These are phyloP conservation scores for Boechera stricta DNA, from an alignment of 345 rosid genomes.

Conservation along the genomic window DNA sequence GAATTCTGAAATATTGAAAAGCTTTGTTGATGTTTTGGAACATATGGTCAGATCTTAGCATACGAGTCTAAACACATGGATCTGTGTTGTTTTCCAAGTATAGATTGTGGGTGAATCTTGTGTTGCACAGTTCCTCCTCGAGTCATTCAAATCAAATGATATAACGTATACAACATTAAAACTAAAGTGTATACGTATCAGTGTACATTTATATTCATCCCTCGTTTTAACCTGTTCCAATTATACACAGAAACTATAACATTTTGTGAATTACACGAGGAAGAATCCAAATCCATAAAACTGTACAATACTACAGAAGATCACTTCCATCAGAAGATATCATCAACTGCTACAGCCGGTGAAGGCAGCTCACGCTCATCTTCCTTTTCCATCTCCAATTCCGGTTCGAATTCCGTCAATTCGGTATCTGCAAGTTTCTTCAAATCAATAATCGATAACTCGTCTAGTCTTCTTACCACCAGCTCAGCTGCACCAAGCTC, in stretches of 20 bases:
- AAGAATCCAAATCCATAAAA: conserved; percentile 39
- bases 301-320: conserved; percentile 59
- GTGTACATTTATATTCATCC: conserved; percentile 30
- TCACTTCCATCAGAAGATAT: conserved; percentile 64
- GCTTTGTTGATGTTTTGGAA: not conserved
- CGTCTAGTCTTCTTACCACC: conserved; percentile 79
- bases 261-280: conserved; percentile 21
- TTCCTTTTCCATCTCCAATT: conserved; percentile 75
- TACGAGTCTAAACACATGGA: too few relatives aligned
- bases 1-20: conserved; percentile 7
- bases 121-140: not conserved
- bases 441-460: conserved; percentile 88
- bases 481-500: conserved; percentile 96
- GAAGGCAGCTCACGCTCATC: conserved; percentile 56
- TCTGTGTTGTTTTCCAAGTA: not conserved
- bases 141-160: not conserved
- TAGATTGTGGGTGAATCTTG: not conserved
- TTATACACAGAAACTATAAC: conserved; percentile 46
- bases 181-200: conserved; percentile 13
- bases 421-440: conserved; percentile 89
- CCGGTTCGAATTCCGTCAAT: conserved; percentile 66
- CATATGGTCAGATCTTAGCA: not conserved
- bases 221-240: conserved; percentile 36
- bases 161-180: conserved; percentile 6
- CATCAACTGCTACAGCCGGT: conserved; percentile 61